These are phyloP conservation scores for Datisca glomerata DNA, from an alignment of 306 rosid species.

Conservation along the genomic window DNA sequence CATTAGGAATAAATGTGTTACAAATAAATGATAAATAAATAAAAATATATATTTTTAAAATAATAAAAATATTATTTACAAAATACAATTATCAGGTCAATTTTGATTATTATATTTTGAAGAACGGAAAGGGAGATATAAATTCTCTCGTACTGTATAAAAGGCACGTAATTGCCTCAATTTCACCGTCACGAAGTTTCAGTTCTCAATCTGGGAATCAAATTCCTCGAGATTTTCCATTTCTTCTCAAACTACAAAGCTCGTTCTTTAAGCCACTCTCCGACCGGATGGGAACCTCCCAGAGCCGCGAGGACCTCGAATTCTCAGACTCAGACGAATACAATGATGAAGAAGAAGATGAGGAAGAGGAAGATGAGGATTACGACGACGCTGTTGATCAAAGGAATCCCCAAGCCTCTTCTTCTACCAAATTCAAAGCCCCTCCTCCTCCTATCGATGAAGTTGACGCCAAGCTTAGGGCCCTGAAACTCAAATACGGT, in stretches of 20 bases:
- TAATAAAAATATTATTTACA: too few relatives aligned
- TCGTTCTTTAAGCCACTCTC: neutral
- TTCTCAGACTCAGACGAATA: slow-evolving; percentile 41
- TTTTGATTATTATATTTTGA: too few relatives aligned
- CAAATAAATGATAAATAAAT: too few relatives aligned
- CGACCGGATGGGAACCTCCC: slow-evolving; percentile 49
- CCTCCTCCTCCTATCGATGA: slow-evolving; percentile 25
- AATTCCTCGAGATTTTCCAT: neutral
- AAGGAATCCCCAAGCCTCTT: slow-evolving; percentile 6
- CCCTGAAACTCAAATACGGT: slow-evolving; percentile 59
- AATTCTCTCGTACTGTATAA: too few relatives aligned
- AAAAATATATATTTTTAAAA: too few relatives aligned
- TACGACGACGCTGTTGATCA: slow-evolving; percentile 24
- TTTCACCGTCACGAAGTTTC: too few relatives aligned
- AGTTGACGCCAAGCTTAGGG: slow-evolving; percentile 61
- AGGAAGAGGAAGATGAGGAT: slow-evolving; percentile 16
- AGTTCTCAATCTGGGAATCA: too few relatives aligned
- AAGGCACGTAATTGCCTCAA: too few relatives aligned
- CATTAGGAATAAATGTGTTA: too few relatives aligned
- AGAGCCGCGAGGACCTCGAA: slow-evolving; percentile 73
- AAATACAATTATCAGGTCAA: too few relatives aligned
- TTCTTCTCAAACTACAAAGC: neutral
- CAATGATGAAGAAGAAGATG: slow-evolving; percentile 28
- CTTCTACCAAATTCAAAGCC: slow-evolving; percentile 12
- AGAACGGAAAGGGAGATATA: too few relatives aligned